phyloP scores from a whole-genome alignment of 306 rosid species.

The Quercus engelmannii region DNA sequence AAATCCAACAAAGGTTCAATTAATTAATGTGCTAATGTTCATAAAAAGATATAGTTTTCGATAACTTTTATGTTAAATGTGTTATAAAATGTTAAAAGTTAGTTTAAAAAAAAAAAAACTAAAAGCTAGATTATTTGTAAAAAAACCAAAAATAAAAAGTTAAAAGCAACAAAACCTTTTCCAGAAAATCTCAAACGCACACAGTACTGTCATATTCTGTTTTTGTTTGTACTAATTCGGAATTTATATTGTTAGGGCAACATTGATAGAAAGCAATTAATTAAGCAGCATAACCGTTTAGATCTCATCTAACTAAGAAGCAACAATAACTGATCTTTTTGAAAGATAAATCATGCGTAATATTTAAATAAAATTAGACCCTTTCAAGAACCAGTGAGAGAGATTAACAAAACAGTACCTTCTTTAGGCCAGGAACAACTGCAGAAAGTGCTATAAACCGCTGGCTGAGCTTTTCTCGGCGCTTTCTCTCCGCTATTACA shows the following conservation, averaged over 20 bases:
- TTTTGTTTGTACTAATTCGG: not conserved
- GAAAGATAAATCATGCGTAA: not conserved
- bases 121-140: no score
- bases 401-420: slow-evolving; percentile 32
- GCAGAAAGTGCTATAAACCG: slow-evolving; percentile 47
- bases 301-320: not conserved
- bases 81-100: no score
- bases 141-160: no score
- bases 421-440: slow-evolving; percentile 50
- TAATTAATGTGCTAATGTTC: no score
- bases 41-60: no score
- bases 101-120: no score
- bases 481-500: slow-evolving; percentile 50
- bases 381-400: not conserved
- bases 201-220: not conserved
- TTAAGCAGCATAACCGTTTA: not conserved
- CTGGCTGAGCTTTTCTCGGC: slow-evolving; percentile 51
- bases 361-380: not conserved
- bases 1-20: not conserved
- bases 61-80: no score
- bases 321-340: not conserved
- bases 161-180: no score
- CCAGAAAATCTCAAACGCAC: no score
- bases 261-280: not conserved
- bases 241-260: not conserved